Base-by-base conservation (phyloP, 495 filamentous ascomycete species). In the Hypoxylon intermedium region DNA sequence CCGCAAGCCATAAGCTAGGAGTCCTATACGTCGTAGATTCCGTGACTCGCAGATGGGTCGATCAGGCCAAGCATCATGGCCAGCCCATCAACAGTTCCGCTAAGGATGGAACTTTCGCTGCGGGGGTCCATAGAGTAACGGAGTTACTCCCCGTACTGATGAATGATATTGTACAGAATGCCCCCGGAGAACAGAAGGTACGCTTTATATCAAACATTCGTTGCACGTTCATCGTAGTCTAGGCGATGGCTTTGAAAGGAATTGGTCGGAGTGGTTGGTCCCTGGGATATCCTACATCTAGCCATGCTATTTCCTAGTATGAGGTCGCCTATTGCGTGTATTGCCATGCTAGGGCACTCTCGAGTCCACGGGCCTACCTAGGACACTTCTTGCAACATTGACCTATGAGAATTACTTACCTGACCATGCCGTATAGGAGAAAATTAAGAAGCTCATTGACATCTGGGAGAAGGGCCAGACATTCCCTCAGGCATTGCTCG, bases 21-120 rank as follows among this genome's bases (percentile, higher is more conserved):
- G 92, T 97, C 70, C 87, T 98, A 79, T 98, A 98, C 87, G 92
- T 98, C 79, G 91, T 98, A 95, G 95, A 98, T 84, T 96, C 93
- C 83, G 92, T 98, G 87, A 92, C 92, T 74, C 90, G 94, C 77
- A 91, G 93, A 78, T 98, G 95, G 92, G 85, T 96, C 84, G 93
- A 98, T 74, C 88, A 90, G 74, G 95, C 94, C 60, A 92, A 91
- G 75, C 85, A 86, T 63, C 83, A 87, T 58, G 90, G 90, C 58
- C 92, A 98, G 74, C 79, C 87, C 53, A 81, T 92, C 69, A 89
- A 87, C 71, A 83, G 81, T 65, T 79, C 83, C 68, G 89, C 91
- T 53, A 82, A 84, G 57, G 90, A 96, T 78, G 94, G 94, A 60
- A 97, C 93, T 41, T 96, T 86, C 79, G 91, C 91, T 73, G 93